Conservation (phyloP, 2,329 filamentous ascomycete genomes). For the Arthrobotrys sinensis region DNA sequence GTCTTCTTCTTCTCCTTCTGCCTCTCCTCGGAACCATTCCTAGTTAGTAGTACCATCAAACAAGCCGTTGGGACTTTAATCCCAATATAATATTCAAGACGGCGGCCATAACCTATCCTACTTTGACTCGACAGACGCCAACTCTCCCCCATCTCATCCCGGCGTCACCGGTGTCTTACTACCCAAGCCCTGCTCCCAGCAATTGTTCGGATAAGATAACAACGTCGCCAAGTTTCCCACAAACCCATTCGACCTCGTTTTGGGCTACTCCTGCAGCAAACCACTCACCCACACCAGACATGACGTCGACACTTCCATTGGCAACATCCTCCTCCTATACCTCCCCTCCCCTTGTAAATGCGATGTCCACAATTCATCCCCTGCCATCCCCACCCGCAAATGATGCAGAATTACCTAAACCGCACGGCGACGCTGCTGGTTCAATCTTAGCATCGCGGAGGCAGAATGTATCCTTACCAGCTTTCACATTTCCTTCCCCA, state of each 20-base stretch:
- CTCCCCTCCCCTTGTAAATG: conserved; percentile 44
- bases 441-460: conserved; percentile 52
- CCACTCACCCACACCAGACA: conserved; percentile 31
- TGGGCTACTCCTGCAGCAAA: conserved; percentile 32
- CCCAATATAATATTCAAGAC: conserved; percentile 59
- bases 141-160: conserved; percentile 56
- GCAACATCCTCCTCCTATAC: conserved; percentile 42
- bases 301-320: conserved; percentile 53
- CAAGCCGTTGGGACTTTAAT: conserved; percentile 61
- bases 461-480: conserved; percentile 57
- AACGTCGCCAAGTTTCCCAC: conserved; percentile 42
- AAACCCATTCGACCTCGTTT: conserved; percentile 33
- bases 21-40: neutral
- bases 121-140: conserved; percentile 56
- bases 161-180: conserved; percentile 57
- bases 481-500: conserved; percentile 55
- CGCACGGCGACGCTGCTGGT: conserved; percentile 10
- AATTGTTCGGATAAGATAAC: conserved; percentile 41
- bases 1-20: neutral
- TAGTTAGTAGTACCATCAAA: neutral
- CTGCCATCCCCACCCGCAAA: conserved; percentile 57
- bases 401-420: conserved; percentile 57
- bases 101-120: conserved; percentile 57
- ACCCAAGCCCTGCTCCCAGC: conserved; percentile 58
- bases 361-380: conserved; percentile 49